Base-by-base conservation (phyloP, 176 grass and related monocot species). In the Cenchrus fungigraminus region DNA sequence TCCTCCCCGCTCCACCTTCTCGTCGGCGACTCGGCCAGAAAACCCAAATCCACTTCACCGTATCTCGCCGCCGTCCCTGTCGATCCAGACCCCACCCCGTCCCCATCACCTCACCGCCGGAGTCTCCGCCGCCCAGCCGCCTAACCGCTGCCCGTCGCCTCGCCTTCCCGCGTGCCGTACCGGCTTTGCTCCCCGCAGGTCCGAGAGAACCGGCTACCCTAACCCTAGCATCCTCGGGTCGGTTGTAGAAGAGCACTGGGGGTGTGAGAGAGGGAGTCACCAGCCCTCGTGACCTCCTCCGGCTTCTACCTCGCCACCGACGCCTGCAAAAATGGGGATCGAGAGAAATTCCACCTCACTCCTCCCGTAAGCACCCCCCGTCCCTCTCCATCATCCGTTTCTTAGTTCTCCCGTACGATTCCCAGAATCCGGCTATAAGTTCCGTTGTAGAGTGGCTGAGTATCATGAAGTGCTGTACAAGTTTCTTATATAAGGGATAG, bases 271-370 rank as follows among this genome's bases (percentile, higher is more conserved):
- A 73, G 71, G 71, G 71, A 73, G 47, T 73, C 71, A 31, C 71
- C 47, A 73, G 71, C 71, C 71, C 71, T 73, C 71, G 83, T 34
- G 83, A 85, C 15, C 72, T 68, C 73, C 64, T 63, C 72, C 82
- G 72, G 46, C 61, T 77, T 77, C 83, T 85, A 85, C 50, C 50
- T 9, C 52, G n/a, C 64, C n/a, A 20, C 22, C 10, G 74, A 11
- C 51, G 34, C n/a, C 55, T 31, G 63, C 61, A 8, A 59, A 12
- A 77, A 69, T 77, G 52, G 40, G 51, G 37, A 77, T 77, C 15
- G 77, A 50, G 15, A 51, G 51, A 25, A 44, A 42, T 56, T 32
- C 65, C 50, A 45, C 1, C 14, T 12, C n/a, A 44, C 32, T 28
- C 50, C 64, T 53, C 57, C 68, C 37, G 63, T 85, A 85, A 78